Conservation (phyloP, 148 eudicot species). For the Spergularia bocconei region DNA sequence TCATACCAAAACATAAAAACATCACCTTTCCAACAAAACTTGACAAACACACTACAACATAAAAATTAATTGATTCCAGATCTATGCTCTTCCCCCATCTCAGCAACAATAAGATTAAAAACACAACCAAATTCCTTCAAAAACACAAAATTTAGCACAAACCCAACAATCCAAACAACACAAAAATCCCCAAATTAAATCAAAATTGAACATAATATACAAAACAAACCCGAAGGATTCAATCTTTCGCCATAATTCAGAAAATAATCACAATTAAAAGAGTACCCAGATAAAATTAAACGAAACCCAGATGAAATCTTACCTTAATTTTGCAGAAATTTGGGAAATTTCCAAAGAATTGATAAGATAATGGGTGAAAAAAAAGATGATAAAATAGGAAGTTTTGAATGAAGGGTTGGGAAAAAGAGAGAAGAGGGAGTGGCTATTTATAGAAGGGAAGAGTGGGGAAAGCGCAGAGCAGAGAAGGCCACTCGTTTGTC, state of each 20-base stretch:
- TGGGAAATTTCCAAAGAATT: background rate
- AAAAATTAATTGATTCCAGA: conserved; percentile 1
- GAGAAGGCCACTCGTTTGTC: conserved; percentile 16
- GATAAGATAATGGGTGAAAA: conserved; percentile 1
- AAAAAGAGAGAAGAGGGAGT: background rate
- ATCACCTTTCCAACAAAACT: background rate
- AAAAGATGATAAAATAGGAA: background rate
- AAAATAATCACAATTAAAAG: background rate
- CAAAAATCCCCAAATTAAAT: background rate
- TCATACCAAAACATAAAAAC: conserved; percentile 1
- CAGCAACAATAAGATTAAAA: background rate
- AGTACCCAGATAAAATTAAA: background rate
- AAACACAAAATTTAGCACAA: background rate
- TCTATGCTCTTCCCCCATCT: background rate
- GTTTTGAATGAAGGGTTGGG: background rate
- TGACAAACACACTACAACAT: background rate
- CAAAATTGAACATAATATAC: background rate
- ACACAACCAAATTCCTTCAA: background rate
- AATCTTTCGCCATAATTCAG: background rate
- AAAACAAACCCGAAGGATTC: background rate
- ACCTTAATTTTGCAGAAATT: background rate
- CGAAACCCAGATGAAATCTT: conserved; percentile 17
- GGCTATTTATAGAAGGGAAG: conserved; percentile 20
- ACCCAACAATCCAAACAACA: background rate
- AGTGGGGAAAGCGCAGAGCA: conserved; percentile 4